These are phyloP conservation scores for Pistacia atlantica DNA, from an alignment of 345 rosid species.

Conservation along the genomic window DNA sequence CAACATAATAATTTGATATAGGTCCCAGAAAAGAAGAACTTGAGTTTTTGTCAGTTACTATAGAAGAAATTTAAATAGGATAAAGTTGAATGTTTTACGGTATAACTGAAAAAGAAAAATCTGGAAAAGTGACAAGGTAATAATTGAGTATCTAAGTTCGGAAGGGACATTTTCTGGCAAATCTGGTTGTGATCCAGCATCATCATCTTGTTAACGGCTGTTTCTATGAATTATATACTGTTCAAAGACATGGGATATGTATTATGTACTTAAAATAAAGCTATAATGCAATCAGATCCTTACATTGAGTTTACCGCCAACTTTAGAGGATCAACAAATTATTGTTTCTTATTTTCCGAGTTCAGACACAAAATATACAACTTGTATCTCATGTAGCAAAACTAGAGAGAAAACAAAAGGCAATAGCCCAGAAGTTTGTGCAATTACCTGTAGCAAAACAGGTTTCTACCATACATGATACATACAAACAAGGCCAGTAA, in stretches of 20 bases:
- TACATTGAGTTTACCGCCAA: conserved; percentile 13
- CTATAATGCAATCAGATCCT: neutral
- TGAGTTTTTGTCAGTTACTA: conserved; percentile 10
- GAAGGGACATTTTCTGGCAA: conserved; percentile 8
- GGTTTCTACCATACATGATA: conserved; percentile 18
- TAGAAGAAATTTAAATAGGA: conserved; percentile 5
- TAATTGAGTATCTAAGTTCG: conserved; percentile 9
- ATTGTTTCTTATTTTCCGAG: neutral
- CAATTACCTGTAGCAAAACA: conserved; percentile 28
- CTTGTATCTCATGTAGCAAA: neutral
- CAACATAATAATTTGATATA: conserved; percentile 1
- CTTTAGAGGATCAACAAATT: neutral
- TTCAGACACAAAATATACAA: neutral
- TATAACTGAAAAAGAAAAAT: conserved; percentile 7
- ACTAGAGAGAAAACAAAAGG: neutral
- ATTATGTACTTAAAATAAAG: conserved; percentile 14
- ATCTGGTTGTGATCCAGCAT: conserved; percentile 25
- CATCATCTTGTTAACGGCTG: conserved; percentile 4
- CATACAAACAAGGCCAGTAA: conserved; percentile 28
- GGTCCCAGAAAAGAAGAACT: neutral
- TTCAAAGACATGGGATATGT: conserved; percentile 10
- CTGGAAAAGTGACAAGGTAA: conserved; percentile 1
- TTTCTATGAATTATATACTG: conserved; percentile 4
- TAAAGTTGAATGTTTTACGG: conserved; percentile 3
- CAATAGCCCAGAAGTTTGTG: conserved; percentile 16